phyloP scores from a whole-genome alignment of 345 rosid species.

The Ricinus communis region DNA sequence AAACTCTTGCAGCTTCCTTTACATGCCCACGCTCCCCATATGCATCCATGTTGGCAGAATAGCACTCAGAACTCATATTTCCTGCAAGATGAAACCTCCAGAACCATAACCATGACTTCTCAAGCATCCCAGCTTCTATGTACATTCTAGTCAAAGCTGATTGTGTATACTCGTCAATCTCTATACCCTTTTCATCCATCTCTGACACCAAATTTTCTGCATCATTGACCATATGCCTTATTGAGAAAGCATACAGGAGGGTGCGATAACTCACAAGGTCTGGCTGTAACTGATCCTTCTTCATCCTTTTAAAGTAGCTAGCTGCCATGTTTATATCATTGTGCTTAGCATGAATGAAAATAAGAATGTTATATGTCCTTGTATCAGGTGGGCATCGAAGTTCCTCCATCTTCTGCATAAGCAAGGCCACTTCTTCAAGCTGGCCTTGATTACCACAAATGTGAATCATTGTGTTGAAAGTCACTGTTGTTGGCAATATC shows the following conservation, averaged over 20 bases:
- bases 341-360: conserved; percentile 68
- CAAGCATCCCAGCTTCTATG: conserved; percentile 68
- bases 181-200: conserved; percentile 62
- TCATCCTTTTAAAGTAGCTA: conserved; percentile 64
- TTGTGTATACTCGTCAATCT: conserved; percentile 88
- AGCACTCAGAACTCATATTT: conserved; percentile 68
- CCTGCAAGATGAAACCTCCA: conserved; percentile 65
- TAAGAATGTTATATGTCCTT: conserved; percentile 83
- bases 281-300: conserved; percentile 59
- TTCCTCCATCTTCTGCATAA: conserved; percentile 76
- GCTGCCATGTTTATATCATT: conserved; percentile 55
- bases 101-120: conserved; percentile 86
- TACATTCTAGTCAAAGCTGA: conserved; percentile 86
- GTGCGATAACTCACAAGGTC: conserved; percentile 82
- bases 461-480: conserved; percentile 87
- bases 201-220: conserved; percentile 67
- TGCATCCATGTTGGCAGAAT: conserved; percentile 81
- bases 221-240: conserved; percentile 71
- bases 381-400: conserved; percentile 71
- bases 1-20: conserved; percentile 62
- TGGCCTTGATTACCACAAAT: conserved; percentile 69
- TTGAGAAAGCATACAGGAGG: conserved; percentile 74
- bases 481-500: conserved; percentile 73
- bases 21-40: conserved; percentile 71
- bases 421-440: conserved; percentile 57